Percentiles rank a stretch among this genome's conserved stretches.
phyloP scores from a whole-genome alignment of 768 basidiomycete species.

The Porphyrellus cyaneotinctus region DNA sequence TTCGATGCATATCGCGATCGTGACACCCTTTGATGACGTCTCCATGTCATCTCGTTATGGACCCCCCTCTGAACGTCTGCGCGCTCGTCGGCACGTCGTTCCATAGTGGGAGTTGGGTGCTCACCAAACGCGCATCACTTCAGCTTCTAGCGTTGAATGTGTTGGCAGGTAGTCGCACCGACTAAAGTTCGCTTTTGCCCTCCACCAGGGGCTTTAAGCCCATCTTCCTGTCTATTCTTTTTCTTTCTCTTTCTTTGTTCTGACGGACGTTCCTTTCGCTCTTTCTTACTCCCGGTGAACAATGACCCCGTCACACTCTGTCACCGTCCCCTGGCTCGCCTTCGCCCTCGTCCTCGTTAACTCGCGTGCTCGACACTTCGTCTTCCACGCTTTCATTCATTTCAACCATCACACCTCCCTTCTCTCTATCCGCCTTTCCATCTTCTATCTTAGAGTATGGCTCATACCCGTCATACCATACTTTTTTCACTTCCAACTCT shows the following conservation, averaged over 20 bases:
- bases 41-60: neutral
- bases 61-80: too few species aligned
- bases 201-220: neutral
- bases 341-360: neutral
- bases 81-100: neutral
- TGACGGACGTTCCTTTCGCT: neutral
- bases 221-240: neutral
- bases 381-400: conserved; percentile 5
- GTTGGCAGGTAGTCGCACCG: neutral
- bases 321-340: neutral
- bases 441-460: neutral
- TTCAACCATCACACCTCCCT: neutral
- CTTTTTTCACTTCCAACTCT: neutral
- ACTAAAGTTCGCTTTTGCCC: neutral
- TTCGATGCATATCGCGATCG: too few species aligned
- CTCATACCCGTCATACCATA: neutral
- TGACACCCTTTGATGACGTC: too few species aligned
- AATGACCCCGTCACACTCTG: conserved; percentile 6
- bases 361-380: neutral
- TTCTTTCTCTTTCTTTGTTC: neutral
- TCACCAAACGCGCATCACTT: neutral
- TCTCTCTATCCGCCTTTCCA: neutral
- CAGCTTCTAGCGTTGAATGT: conserved; percentile 11
- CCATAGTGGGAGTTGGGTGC: neutral
- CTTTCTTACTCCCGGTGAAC: neutral